phyloP scores from a whole-genome alignment of 106 monocot genomes.

The Phalaenopsis equestris region DNA sequence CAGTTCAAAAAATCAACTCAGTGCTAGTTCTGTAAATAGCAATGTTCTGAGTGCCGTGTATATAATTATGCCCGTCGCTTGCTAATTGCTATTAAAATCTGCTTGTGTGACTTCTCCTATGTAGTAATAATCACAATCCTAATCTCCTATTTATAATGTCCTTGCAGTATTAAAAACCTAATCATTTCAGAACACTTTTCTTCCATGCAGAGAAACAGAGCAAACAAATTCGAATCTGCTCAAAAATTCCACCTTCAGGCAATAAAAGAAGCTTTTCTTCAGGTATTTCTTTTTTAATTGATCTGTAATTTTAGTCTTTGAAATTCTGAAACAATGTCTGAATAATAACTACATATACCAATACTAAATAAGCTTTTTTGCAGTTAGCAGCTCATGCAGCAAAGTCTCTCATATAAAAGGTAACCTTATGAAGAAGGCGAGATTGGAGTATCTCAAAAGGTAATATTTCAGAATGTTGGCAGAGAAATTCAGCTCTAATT shows the following conservation, averaged over 20 bases:
- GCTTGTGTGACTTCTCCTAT: not conserved
- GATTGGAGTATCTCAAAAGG: conserved; percentile 68
- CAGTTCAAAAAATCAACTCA: no score
- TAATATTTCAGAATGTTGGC: conserved; percentile 8
- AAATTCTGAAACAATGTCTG: no score
- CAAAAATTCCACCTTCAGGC: conserved; percentile 65
- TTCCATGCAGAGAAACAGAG: conserved; percentile 51
- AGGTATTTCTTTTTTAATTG: conserved; percentile 28
- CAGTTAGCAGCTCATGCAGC: conserved; percentile 50
- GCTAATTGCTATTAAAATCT: not conserved
- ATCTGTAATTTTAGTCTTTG: no score
- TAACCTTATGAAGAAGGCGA: conserved; percentile 90
- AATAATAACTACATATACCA: no score
- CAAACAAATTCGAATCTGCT: conserved; percentile 51
- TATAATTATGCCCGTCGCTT: no score
- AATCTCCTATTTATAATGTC: not conserved
- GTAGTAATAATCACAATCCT: not conserved
- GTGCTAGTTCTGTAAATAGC: no score
- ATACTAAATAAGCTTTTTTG: not conserved
- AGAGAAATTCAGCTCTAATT: not conserved
- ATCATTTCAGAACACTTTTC: not conserved
- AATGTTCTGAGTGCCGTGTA: no score
- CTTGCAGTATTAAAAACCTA: not conserved
- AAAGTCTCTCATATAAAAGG: conserved; percentile 46
- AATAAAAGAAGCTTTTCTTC: conserved; percentile 53